Percentiles rank a stretch among this genome's conserved stretches.
phyloP scores from a whole-genome alignment of 192 early-diverging fungal genomes.

The Phycomyces blakesleeanus region DNA sequence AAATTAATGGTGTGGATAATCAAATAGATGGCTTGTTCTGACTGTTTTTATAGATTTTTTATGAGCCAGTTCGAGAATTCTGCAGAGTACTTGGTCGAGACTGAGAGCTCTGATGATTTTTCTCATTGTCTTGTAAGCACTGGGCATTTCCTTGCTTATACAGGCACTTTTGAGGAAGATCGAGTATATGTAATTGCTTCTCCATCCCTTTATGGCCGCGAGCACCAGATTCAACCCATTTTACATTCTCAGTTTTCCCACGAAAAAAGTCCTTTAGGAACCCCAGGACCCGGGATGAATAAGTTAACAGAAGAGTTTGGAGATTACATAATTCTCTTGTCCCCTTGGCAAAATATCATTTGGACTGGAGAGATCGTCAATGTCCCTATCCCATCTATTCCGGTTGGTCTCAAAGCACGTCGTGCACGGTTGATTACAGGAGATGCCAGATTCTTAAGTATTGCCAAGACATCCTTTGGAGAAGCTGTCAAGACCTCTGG shows the following conservation, averaged over 20 bases:
- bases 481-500: slow-evolving; percentile 41
- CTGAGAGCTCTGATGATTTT: slow-evolving; percentile 49
- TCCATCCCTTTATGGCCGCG: slow-evolving; percentile 34
- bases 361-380: slow-evolving; percentile 54
- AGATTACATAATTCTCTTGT: slow-evolving; percentile 55
- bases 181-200: slow-evolving; percentile 77
- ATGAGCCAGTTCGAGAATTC: slow-evolving; percentile 65
- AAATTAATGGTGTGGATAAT: background rate
- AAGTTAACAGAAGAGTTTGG: background rate
- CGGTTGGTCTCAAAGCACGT: slow-evolving; percentile 47
- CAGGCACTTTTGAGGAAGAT: slow-evolving; percentile 61
- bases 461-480: slow-evolving; percentile 49
- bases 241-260: slow-evolving; percentile 27
- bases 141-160: slow-evolving; percentile 73
- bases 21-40: no score
- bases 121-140: slow-evolving; percentile 61
- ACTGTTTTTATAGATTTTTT: slow-evolving; percentile 36
- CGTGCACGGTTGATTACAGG: slow-evolving; percentile 58
- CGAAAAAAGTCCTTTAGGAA: background rate
- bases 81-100: slow-evolving; percentile 69
- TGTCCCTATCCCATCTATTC: slow-evolving; percentile 29
- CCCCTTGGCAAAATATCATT: slow-evolving; percentile 52
- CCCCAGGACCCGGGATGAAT: background rate
- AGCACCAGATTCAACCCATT: slow-evolving; percentile 19
- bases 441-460: slow-evolving; percentile 32